These are phyloP conservation scores for Dictyophora rubrovolvata DNA, from an alignment of 768 basidiomycete genomes.

Conservation along the genomic window DNA sequence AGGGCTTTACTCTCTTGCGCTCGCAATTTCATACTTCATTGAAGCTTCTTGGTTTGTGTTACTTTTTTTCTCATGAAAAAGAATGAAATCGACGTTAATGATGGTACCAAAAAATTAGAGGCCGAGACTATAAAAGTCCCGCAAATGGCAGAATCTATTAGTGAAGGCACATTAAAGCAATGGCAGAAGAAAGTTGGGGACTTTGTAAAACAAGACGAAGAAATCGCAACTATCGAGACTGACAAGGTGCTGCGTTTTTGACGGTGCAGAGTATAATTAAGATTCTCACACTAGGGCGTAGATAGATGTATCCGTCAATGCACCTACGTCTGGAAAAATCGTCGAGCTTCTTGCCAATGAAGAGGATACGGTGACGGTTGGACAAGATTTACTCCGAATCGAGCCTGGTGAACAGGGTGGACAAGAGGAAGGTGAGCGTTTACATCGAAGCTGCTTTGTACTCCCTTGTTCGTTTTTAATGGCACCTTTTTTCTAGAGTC, in stretches of 20 bases:
- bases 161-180: conserved; percentile 90
- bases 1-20: not conserved
- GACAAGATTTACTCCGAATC: conserved; percentile 87
- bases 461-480: conserved; percentile 17
- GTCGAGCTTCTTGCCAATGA: conserved; percentile 78
- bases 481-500: conserved; percentile 21
- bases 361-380: conserved; percentile 90
- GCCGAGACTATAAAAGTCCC: conserved; percentile 91
- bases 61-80: not conserved
- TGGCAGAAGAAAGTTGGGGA: conserved; percentile 95
- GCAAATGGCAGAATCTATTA: conserved; percentile 97
- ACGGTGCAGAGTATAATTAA: not conserved
- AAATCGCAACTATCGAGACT: conserved; percentile 96
- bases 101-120: conserved; percentile 17
- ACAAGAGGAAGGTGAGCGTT: conserved; percentile 26
- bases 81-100: not conserved
- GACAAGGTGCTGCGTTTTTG: conserved; percentile 64
- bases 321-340: conserved; percentile 80
- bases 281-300: conserved; percentile 22
- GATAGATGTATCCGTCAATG: conserved; percentile 98
- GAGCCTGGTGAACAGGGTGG: conserved; percentile 66
- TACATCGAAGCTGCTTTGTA: not conserved
- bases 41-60: conserved; percentile 1
- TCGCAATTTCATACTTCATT: conserved; percentile 2
- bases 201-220: conserved; percentile 82